phyloP scores from a whole-genome alignment of 305 asterid genomes.

The Fraxinus platypoda region DNA sequence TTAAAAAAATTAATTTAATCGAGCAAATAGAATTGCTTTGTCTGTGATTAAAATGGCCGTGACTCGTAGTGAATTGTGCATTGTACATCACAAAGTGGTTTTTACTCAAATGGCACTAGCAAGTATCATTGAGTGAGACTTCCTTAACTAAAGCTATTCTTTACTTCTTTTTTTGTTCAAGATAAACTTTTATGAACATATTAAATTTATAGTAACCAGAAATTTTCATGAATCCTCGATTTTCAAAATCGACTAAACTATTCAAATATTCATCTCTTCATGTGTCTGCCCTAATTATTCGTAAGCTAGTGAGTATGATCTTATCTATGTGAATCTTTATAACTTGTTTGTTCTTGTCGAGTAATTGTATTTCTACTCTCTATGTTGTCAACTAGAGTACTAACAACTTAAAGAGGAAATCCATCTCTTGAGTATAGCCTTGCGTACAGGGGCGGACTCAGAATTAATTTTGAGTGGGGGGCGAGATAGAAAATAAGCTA shows the following conservation, averaged over 20 bases:
- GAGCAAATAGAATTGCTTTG: neutral
- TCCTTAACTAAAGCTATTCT: neutral
- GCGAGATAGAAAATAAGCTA: no score
- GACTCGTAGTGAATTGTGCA: neutral
- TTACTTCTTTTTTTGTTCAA: neutral
- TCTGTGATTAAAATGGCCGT: neutral
- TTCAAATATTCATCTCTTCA: neutral
- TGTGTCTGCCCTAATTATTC: neutral
- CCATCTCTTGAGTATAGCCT: neutral
- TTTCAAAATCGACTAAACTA: neutral
- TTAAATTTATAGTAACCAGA: neutral
- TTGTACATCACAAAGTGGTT: neutral
- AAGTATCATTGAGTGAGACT: neutral
- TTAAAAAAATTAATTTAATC: neutral
- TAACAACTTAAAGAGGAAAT: no score
- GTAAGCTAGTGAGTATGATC: neutral
- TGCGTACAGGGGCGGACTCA: no score
- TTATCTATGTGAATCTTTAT: no score
- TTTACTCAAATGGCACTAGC: neutral
- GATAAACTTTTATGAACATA: neutral
- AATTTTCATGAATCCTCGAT: neutral
- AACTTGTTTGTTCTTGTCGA: neutral
- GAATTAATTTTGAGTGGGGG: no score
- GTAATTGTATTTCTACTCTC: no score
- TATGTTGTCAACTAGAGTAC: neutral